These are phyloP conservation scores for Pseudognaphalium luteoalbum DNA, from an alignment of 129 eudicot species.

Conservation along the genomic window DNA sequence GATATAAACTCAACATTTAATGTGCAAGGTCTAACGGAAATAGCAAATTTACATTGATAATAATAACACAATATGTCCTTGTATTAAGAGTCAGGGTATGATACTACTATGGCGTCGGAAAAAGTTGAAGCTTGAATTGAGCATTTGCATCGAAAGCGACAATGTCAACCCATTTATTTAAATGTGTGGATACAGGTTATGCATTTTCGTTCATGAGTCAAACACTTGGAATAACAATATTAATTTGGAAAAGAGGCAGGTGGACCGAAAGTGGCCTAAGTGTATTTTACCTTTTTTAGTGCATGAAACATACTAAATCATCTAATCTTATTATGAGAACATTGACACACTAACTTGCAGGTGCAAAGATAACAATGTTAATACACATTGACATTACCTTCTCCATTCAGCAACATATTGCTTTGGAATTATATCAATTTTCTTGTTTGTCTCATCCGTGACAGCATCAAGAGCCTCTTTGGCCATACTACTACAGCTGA, in stretches of 20 bases:
- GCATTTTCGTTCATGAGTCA: background rate
- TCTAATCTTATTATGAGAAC: background rate
- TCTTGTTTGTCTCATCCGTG: constrained; percentile 50
- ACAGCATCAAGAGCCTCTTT: constrained; percentile 92
- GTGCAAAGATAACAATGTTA: background rate
- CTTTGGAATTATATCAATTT: constrained; percentile 75
- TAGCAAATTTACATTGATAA: background rate
- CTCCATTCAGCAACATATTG: constrained; percentile 95
- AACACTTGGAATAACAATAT: too few relatives aligned
- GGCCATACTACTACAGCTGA: constrained; percentile 67
- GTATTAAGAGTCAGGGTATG: background rate
- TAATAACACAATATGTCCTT: too few relatives aligned
- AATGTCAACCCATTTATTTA: background rate
- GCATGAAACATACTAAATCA: background rate
- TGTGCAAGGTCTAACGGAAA: background rate
- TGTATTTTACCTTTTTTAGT: background rate
- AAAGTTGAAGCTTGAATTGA: too few relatives aligned
- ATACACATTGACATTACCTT: constrained; percentile 44
- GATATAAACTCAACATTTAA: background rate
- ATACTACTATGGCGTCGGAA: background rate
- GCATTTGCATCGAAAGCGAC: background rate
- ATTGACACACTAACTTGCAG: background rate
- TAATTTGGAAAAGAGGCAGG: background rate
- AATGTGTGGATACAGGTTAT: background rate
- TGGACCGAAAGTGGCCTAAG: background rate